Percentiles rank a stretch among this genome's conserved stretches.
phyloP scores from a whole-genome alignment of 768 basidiomycete species.

The Phylloporus arenicola region DNA sequence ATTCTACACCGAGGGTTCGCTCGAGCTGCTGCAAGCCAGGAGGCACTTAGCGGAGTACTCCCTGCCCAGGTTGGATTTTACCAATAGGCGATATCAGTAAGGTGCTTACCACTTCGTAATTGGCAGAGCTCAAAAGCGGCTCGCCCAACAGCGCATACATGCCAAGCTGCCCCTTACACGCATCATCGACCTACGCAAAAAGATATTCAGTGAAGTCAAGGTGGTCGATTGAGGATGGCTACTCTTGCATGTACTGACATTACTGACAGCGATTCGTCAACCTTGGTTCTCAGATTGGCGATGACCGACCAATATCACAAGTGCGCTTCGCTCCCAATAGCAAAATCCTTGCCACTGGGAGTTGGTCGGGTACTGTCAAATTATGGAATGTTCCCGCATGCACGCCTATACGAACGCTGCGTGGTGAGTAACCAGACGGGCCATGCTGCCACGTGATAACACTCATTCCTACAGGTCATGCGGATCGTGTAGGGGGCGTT shows the following conservation, averaged over 20 bases:
- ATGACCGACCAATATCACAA: conserved; percentile 89
- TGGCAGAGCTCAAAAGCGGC: conserved; percentile 89
- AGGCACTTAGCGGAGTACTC: conserved; percentile 89
- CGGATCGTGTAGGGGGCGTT: conserved; percentile 88
- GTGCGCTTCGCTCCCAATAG: conserved; percentile 94
- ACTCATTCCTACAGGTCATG: conserved; percentile 54
- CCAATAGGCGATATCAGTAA: conserved; percentile 50
- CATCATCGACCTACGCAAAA: conserved; percentile 90
- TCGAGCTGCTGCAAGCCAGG: conserved; percentile 82
- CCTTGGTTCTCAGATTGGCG: conserved; percentile 96
- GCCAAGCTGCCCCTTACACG: conserved; percentile 80
- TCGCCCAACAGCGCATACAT: conserved; percentile 90
- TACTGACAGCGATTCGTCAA: conserved; percentile 74
- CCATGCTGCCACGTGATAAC: conserved; percentile 6
- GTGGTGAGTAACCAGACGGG: conserved; percentile 46
- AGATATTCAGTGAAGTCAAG: conserved; percentile 84
- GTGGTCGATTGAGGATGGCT: conserved; percentile 36
- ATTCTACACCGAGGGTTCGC: conserved; percentile 89
- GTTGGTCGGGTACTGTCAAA: conserved; percentile 94
- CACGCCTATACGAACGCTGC: conserved; percentile 66
- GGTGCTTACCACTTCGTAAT: conserved; percentile 67
- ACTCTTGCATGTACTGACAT: neutral
- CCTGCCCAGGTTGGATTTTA: conserved; percentile 84
- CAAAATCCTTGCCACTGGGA: conserved; percentile 82
- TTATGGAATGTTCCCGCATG: conserved; percentile 94